Evolutionary conservation across 257 asterid genomes (phyloP).

Genomic region (Scutellaria baicalensis): DNA sequence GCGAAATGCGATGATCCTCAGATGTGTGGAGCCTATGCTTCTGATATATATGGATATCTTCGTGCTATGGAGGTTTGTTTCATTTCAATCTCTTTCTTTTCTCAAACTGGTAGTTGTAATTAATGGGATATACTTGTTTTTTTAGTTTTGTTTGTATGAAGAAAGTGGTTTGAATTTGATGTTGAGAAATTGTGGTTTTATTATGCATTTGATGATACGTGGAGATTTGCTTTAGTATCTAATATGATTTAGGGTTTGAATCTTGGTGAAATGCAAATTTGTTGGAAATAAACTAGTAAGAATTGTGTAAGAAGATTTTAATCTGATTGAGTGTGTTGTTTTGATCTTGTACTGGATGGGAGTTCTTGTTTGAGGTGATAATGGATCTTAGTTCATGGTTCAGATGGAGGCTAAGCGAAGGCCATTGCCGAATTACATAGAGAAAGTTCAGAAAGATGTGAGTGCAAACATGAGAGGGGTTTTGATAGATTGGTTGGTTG

Average conservation of each 20-base stretch:
- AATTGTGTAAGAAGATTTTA: too few relatives aligned
- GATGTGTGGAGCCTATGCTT: conserved; percentile 58
- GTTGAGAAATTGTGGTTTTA: not conserved
- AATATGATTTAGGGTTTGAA: not conserved
- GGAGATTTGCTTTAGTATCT: not conserved
- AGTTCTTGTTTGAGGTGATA: not conserved
- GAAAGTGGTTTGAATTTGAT: not conserved
- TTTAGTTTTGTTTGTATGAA: not conserved
- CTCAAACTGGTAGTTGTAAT: not conserved
- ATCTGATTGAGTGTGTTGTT: not conserved
- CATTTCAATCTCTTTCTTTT: not conserved
- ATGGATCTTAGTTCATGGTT: not conserved
- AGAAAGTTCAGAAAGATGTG: conserved; percentile 60
- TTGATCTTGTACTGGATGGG: not conserved
- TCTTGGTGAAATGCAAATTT: not conserved
- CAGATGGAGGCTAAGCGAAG: conserved; percentile 42
- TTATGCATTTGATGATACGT: not conserved
- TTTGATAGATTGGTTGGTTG: conserved; percentile 86
- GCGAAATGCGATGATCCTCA: conserved; percentile 48
- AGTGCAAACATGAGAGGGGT: conserved; percentile 68
- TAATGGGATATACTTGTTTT: not conserved
- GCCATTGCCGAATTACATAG: conserved; percentile 48
- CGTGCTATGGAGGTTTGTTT: conserved; percentile 63
- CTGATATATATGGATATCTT: conserved; percentile 72
- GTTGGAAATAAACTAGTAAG: too few relatives aligned